These are phyloP conservation scores for Cladophialophora yegresii DNA, from an alignment of 2,329 filamentous ascomycete species.

Conservation along the genomic window DNA sequence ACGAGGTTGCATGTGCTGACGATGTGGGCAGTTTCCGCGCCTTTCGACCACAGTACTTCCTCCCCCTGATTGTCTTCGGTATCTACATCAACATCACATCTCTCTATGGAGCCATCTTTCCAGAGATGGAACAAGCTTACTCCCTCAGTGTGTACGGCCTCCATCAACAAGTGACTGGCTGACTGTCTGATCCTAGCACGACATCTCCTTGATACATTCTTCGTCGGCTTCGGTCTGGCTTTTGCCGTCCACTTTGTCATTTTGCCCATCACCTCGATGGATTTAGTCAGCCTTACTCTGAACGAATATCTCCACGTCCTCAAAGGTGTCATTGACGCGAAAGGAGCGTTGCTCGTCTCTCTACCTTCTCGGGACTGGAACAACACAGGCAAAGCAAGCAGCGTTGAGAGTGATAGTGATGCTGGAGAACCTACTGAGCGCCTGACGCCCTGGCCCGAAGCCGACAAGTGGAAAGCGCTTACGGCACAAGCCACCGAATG, in stretches of 20 bases:
- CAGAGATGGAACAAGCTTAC: constrained; percentile 48
- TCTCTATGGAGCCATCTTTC: constrained; percentile 63
- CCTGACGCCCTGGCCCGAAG: constrained; percentile 30
- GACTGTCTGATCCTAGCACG: constrained; percentile 46
- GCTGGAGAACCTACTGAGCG: constrained; percentile 4
- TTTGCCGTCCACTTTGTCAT: constrained; percentile 66
- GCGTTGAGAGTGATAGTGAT: constrained; percentile 20
- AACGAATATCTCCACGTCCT: constrained; percentile 59
- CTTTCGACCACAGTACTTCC: constrained; percentile 65
- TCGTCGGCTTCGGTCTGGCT: constrained; percentile 66
- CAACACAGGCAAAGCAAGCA: constrained; percentile 44
- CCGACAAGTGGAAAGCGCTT: constrained; percentile 44
- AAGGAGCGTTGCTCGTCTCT: constrained; percentile 63
- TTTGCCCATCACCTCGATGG: constrained; percentile 66
- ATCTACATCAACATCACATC: constrained; percentile 68
- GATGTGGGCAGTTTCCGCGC: constrained; percentile 56
- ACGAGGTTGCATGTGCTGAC: background rate
- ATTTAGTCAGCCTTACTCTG: constrained; percentile 64
- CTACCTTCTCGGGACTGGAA: constrained; percentile 38
- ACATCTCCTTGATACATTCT: constrained; percentile 60
- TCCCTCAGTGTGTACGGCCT: constrained; percentile 13
- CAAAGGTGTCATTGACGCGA: constrained; percentile 60
- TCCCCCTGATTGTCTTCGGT: constrained; percentile 68
- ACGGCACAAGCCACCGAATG: constrained; percentile 57
- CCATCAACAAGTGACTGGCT: background rate